A percentile compares a stretch with the other conserved stretches of the same genome.
These are phyloP conservation scores for Aspergillus sp. DNA, from an alignment of 2,329 filamentous ascomycete species.

Conservation along the genomic window DNA sequence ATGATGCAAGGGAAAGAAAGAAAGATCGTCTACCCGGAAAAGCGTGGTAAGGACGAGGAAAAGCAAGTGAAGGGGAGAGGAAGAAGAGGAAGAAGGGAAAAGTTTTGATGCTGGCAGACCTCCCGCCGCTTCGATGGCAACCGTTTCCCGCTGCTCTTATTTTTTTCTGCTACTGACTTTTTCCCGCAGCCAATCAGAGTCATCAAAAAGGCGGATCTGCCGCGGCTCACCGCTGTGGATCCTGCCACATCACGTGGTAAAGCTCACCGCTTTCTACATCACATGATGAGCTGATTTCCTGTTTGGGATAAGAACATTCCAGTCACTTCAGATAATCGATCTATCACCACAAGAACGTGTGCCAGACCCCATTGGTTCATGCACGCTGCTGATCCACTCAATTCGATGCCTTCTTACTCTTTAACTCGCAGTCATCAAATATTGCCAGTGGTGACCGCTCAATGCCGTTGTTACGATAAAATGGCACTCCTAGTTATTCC, in stretches of 20 bases:
- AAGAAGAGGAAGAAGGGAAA: slow-evolving; percentile 14
- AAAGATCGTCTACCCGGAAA: slow-evolving; percentile 23
- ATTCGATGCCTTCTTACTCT: too few species aligned
- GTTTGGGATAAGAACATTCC: too few species aligned
- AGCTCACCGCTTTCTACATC: too few species aligned
- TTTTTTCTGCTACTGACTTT: slow-evolving; percentile 19
- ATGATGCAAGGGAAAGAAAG: slow-evolving; percentile 16
- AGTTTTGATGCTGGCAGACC: slow-evolving; percentile 14
- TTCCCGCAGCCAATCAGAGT: slow-evolving; percentile 11
- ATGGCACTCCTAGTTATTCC: too few species aligned
- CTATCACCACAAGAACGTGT: too few species aligned
- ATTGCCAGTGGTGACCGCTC: too few species aligned
- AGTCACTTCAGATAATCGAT: too few species aligned
- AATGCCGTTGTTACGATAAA: too few species aligned
- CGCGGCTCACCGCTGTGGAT: background rate
- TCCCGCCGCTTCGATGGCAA: background rate
- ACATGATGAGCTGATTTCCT: too few species aligned
- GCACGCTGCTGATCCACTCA: too few species aligned
- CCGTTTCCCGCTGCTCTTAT: background rate
- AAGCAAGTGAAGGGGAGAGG: slow-evolving; percentile 26
- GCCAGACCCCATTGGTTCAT: too few species aligned
- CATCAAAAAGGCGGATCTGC: background rate
- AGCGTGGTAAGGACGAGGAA: slow-evolving; percentile 19
- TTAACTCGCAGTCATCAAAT: too few species aligned
- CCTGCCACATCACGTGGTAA: slow-evolving; percentile 16